These are phyloP conservation scores for Biscogniauxia marginata DNA, from an alignment of 2,329 filamentous ascomycete genomes.

Conservation along the genomic window DNA sequence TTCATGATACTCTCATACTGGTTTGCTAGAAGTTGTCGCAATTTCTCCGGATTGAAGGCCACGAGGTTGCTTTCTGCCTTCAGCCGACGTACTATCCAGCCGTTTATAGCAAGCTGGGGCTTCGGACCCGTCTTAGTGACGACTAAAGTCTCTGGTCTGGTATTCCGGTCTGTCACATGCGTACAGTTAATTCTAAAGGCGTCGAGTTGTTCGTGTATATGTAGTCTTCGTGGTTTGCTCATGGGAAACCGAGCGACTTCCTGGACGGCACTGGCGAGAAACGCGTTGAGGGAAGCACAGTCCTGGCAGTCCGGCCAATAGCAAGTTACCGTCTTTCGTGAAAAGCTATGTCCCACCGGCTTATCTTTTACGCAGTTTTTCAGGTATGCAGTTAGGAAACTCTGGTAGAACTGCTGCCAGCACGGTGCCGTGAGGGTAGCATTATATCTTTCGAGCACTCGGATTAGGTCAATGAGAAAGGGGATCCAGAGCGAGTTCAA, in stretches of 20 bases:
- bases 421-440: conserved; percentile 9
- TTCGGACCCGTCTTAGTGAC: conserved; percentile 24
- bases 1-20: conserved; percentile 14
- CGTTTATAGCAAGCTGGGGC: not conserved
- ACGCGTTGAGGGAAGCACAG: conserved; percentile 26
- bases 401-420: conserved; percentile 27
- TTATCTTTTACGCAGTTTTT: conserved; percentile 19
- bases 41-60: conserved; percentile 17
- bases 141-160: conserved; percentile 17
- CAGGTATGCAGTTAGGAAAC: conserved; percentile 22
- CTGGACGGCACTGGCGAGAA: conserved; percentile 20
- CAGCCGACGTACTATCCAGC: conserved; percentile 7
- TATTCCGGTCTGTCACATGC: conserved; percentile 13
- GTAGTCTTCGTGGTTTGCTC: conserved; percentile 15
- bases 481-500: conserved; percentile 32
- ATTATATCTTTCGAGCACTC: conserved; percentile 7
- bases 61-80: conserved; percentile 8
- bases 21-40: conserved; percentile 11
- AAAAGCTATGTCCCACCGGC: conserved; percentile 10
- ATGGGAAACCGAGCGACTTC: conserved; percentile 11
- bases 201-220: conserved; percentile 23
- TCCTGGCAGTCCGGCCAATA: conserved; percentile 19
- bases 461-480: conserved; percentile 24
- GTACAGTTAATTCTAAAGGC: conserved; percentile 15
- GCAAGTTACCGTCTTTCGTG: conserved; percentile 10